Evolutionary conservation across 2,329 filamentous ascomycete genomes (phyloP), one percentile per base, ranked within the genome.

Genomic region (Claviceps sp.): DNA sequence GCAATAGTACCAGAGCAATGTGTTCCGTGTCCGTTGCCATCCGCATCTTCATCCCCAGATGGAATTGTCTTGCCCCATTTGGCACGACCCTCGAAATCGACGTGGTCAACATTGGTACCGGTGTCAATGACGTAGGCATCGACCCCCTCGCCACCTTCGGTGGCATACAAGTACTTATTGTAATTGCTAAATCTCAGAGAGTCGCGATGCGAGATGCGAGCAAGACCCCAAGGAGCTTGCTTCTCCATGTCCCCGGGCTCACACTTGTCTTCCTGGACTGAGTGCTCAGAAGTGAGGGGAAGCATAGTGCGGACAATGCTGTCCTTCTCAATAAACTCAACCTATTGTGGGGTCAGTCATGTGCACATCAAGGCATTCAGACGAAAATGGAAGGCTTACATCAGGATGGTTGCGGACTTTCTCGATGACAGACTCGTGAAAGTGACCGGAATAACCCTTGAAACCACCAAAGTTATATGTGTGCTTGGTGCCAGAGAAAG

Each of bases 81-180:
- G 61, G 94, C 93, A 70, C 93, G 90, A 56, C 88, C 93, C 72
- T 95, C 91, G 59, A 98, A 98, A 73, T 98, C 93, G 60, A 95
- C 89, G 75, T 98, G 93, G 48, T 91, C 81, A 60, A 77, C 70
- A 76, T 96, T 96, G 78, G 87, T 95, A 64, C 93, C 94, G 52
- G 93, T 98, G 74, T 98, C 93, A 65, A 98, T 95, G 59, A 98
- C 87, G 67, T 98, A 98, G 65, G 93, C 93, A 71, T 98, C 93
- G 61, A 98, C 93, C 68, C 93, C 94, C 77, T 97, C 90, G 68
- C 93, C 93, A 66, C 87, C 91, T 51, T 94, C 85, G 52, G 80
- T 77, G 53, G 89, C 79, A 70, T 93, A 98, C 40, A 97, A 79
- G 77, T 98, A 98, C 76, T 97, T 96, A 81, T 96, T 97, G 76